These are phyloP conservation scores for Monilinia vaccinii-corymbosi DNA, from an alignment of 2,329 filamentous ascomycete species.

Conservation along the genomic window DNA sequence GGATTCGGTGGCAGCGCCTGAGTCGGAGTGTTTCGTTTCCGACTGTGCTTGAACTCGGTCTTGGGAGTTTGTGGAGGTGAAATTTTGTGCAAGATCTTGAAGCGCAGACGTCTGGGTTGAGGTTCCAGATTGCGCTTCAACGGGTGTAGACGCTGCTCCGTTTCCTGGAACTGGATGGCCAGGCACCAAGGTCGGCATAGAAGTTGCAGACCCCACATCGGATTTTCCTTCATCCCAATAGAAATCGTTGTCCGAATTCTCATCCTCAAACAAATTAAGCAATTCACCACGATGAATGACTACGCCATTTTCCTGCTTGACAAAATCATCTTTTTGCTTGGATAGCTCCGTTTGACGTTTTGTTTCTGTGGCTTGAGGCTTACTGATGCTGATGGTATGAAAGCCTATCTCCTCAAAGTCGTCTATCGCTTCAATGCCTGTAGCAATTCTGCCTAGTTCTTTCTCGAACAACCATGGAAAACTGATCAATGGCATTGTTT, in stretches of 20 bases:
- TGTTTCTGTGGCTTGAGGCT: background rate
- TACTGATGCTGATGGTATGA: slow-evolving; percentile 12
- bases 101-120: background rate
- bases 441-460: slow-evolving; percentile 62
- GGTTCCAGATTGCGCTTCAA: background rate
- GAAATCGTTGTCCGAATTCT: background rate
- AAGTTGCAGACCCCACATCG: background rate
- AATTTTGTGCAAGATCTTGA: background rate
- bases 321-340: slow-evolving; percentile 21
- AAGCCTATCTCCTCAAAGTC: slow-evolving; percentile 21
- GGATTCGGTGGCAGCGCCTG: background rate
- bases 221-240: background rate
- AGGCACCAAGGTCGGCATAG: background rate
- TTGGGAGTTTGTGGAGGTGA: background rate
- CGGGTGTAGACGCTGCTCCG: too few relatives aligned
- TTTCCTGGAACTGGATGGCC: background rate
- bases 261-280: slow-evolving; percentile 26
- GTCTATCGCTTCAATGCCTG: slow-evolving; percentile 24
- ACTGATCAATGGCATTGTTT: slow-evolving; percentile 70
- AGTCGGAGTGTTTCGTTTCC: background rate
- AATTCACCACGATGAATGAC: slow-evolving; percentile 28
- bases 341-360: slow-evolving; percentile 3
- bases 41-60: background rate
- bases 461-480: slow-evolving; percentile 87
- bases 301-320: slow-evolving; percentile 24